Evolutionary conservation across 2,329 filamentous ascomycete genomes (phyloP).

Genomic region (Fusarium phyllophilum): DNA sequence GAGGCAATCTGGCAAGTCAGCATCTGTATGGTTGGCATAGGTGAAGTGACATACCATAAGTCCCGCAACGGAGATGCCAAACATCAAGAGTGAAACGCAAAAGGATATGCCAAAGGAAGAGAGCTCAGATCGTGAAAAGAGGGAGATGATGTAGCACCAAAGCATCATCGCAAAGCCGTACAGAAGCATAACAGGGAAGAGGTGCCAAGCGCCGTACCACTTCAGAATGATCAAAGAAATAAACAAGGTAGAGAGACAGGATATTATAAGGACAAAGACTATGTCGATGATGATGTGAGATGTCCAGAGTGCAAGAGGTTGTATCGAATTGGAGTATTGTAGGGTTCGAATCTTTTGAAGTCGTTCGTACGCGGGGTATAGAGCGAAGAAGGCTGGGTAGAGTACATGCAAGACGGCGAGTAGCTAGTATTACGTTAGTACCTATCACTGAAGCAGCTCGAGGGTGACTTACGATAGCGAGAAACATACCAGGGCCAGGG

Average conservation of each 20-base stretch:
- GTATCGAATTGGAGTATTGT: conserved; percentile 15
- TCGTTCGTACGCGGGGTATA: conserved; percentile 9
- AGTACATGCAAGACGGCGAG: conserved; percentile 3
- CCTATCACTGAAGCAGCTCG: accelerated
- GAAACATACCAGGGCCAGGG: not conserved
- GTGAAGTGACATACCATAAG: not conserved
- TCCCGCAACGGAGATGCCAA: not conserved
- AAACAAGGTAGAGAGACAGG: not conserved
- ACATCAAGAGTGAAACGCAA: not conserved
- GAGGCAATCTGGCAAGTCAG: not conserved
- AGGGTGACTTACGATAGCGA: not conserved
- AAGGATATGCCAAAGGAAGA: not conserved
- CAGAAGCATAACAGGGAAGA: not conserved
- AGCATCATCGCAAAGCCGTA: not conserved
- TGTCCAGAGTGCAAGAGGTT: not conserved
- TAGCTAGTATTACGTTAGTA: not conserved
- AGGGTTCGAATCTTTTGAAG: conserved; percentile 14
- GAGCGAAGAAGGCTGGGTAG: conserved; percentile 7
- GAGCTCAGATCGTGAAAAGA: not conserved
- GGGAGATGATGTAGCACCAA: not conserved
- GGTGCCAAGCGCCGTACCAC: not conserved
- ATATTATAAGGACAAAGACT: not conserved
- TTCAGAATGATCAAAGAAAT: not conserved
- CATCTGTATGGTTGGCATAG: accelerated
- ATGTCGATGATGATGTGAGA: not conserved